Percentiles rank a stretch among this genome's conserved stretches.
phyloP scores from a whole-genome alignment of 257 asterid genomes.

The Mentha longifolia region DNA sequence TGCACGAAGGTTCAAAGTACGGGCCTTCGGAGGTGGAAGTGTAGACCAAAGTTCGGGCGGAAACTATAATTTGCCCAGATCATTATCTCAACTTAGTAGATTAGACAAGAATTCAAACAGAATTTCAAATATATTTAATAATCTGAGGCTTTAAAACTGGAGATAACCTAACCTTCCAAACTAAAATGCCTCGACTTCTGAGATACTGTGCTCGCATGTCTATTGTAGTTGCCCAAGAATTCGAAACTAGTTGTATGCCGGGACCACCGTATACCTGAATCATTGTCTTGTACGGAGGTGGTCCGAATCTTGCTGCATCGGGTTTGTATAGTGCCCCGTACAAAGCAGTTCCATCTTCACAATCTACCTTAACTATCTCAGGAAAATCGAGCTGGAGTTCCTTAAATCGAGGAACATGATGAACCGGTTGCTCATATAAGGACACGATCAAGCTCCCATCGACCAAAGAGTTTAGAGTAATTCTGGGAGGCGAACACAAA shows the following conservation, averaged over 20 bases:
- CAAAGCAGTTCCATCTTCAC: slow-evolving; percentile 71
- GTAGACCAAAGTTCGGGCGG: too few relatives aligned
- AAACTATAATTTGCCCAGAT: too few relatives aligned
- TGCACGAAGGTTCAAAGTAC: too few relatives aligned
- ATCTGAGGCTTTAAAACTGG: background rate
- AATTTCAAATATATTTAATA: background rate
- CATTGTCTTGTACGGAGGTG: too few relatives aligned
- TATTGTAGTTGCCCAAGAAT: too few relatives aligned
- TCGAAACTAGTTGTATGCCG: too few relatives aligned
- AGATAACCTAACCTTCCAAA: slow-evolving; percentile 75
- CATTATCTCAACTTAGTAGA: background rate
- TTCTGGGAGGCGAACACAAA: slow-evolving; percentile 69
- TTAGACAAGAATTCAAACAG: slow-evolving; percentile 10
- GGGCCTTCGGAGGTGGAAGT: too few relatives aligned
- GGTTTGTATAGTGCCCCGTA: slow-evolving; percentile 85
- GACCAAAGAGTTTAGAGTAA: slow-evolving; percentile 62
- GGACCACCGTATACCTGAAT: too few relatives aligned
- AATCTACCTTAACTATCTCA: slow-evolving; percentile 43
- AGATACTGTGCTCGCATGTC: too few relatives aligned
- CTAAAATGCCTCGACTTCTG: slow-evolving; percentile 80
- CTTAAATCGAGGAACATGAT: slow-evolving; percentile 46
- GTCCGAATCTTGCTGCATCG: slow-evolving; percentile 72
- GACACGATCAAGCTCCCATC: slow-evolving; percentile 64
- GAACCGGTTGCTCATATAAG: slow-evolving; percentile 58
- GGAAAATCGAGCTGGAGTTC: slow-evolving; percentile 72